A percentile compares a stretch with the other conserved stretches of the same genome.
Conservation (phyloP, 176 grass and related monocot genomes). For the Dendrocalamus sinicus region DNA sequence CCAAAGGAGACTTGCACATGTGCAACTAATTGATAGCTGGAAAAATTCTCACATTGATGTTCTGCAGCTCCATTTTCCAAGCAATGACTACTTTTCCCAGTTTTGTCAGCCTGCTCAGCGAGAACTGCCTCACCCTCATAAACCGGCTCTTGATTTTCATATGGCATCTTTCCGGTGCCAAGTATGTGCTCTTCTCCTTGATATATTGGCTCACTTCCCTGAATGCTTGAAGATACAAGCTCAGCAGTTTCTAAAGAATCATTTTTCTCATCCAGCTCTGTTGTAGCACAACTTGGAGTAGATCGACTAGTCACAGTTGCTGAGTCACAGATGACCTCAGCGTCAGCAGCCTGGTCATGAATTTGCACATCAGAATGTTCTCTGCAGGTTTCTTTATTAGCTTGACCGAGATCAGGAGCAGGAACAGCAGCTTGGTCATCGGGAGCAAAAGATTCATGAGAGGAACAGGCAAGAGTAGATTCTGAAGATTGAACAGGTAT, state of each 20-base stretch:
- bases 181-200: conserved; percentile 93
- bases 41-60: conserved; percentile 74
- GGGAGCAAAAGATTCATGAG: conserved; percentile 48
- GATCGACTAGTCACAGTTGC: conserved; percentile 36
- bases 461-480: conserved; percentile 29
- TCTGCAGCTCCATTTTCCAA: conserved; percentile 47
- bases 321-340: conserved; percentile 30
- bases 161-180: conserved; percentile 49
- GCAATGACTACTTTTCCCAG: conserved; percentile 42
- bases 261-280: conserved; percentile 51
- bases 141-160: conserved; percentile 70
- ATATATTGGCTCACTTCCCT: conserved; percentile 77
- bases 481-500: conserved; percentile 49
- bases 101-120: conserved; percentile 67
- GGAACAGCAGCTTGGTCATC: conserved; percentile 40
- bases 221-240: conserved; percentile 45
- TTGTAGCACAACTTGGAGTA: conserved; percentile 42
- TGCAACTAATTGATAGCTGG: conserved; percentile 6
- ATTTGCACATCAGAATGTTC: conserved; percentile 39
- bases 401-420: conserved; percentile 36
- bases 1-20: conserved; percentile 16
- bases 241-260: conserved; percentile 49
- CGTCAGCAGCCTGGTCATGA: conserved; percentile 41
- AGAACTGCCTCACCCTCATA: conserved; percentile 93
- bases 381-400: conserved; percentile 45